Evolutionary conservation across 202 grass and related monocot genomes (phyloP).

Genomic region (Dendrocalamus latiflorus): DNA sequence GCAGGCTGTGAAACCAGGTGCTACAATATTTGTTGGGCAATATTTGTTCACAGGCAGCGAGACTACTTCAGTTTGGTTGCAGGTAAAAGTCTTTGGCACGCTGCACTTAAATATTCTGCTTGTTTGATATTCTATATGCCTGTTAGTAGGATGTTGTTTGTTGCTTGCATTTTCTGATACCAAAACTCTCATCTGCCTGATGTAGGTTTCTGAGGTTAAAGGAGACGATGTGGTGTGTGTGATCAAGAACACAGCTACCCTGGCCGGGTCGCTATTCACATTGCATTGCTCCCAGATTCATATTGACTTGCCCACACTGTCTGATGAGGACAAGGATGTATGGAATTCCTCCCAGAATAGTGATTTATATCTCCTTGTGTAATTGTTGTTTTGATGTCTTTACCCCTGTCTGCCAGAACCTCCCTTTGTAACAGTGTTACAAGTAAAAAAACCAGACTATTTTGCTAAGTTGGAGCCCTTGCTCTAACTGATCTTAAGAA

Average conservation of each 20-base stretch:
- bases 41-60: conserved; percentile 93
- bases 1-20: conserved; percentile 84
- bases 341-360: not conserved
- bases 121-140: not conserved
- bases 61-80: conserved; percentile 98
- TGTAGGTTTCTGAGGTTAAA: conserved; percentile 85
- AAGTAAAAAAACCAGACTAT: not conserved
- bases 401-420: not conserved
- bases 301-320: conserved; percentile 89
- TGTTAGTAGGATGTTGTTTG: not conserved
- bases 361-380: not conserved
- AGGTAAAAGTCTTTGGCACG: conserved; percentile 43
- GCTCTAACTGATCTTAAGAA: not conserved
- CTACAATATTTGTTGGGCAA: too few relatives aligned
- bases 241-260: conserved; percentile 90
- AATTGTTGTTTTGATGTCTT: not conserved
- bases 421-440: not conserved
- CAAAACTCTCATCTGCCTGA: not conserved
- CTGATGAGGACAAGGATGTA: conserved; percentile 86
- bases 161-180: not conserved
- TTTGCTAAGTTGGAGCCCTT: not conserved
- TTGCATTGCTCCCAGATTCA: conserved; percentile 89
- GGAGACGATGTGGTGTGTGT: conserved; percentile 89
- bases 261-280: conserved; percentile 85
- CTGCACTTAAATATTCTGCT: not conserved